Base-by-base conservation (phyloP, 352 stramenopile species). In the Pythium pyrilobum region DNA sequence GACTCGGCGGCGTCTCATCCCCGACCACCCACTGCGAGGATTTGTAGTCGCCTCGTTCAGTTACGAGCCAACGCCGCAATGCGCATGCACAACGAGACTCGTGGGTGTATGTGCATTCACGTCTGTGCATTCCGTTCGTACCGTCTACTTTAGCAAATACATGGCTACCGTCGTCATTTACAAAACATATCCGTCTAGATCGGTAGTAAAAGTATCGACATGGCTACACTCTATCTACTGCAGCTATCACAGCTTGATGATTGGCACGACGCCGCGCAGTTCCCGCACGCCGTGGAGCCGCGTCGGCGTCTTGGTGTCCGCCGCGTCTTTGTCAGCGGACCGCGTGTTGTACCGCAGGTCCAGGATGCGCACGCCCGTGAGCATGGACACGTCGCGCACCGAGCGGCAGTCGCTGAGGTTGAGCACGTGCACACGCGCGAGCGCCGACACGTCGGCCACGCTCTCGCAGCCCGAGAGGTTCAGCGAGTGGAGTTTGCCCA, bases 391-490 rank as follows among this genome's bases (percentile, higher is more conserved):
- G 46, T 85, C 67, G 4, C 49, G 65, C 7, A 89, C 45, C 28
- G 67, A 67, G 8, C 49, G 58, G 57, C 78, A 89, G 59, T 85
- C 67, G 47, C 73, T 85, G 18, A 89, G 39, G 33, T 84, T 89
- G 53, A 87, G 67, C 37, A 79, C 65, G 43, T 82, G 71, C 28
- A 85, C 78, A 23, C 57, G 46, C 8, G 52, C 39, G 11, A 89
- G 46, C 15, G 66, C 66, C 7, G 56, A 67, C 28, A 89, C 75
- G 51, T 89, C 66, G 11, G 59, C 38, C 25, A 87, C 62, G 40
- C 58, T 50, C 15, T 72, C 60, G 39, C 74, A 85, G 5, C 80
- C 74, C 5, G 70, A 86, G 15, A 88, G 58, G 46, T 87, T 86
- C 31, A 91, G 58, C 20, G 67, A 71, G 47, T 86, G 74, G 10